These are phyloP conservation scores for Laguncularia racemosa DNA, from an alignment of 345 rosid species.

Conservation along the genomic window DNA sequence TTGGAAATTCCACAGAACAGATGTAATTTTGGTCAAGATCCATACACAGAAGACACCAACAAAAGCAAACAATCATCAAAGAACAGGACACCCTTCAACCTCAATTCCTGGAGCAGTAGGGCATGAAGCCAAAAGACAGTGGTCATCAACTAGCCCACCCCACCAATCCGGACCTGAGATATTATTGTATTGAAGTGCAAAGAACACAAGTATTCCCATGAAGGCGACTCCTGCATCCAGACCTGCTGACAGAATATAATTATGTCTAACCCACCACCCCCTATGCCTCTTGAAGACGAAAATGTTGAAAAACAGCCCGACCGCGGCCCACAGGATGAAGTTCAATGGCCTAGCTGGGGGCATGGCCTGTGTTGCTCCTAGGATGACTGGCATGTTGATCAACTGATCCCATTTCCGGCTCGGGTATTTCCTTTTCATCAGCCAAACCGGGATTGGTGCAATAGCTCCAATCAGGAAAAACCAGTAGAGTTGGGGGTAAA, in stretches of 20 bases:
- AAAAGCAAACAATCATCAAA: constrained; percentile 8
- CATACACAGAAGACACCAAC: no score
- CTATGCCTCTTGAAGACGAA: constrained; percentile 51
- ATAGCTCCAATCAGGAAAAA: constrained; percentile 72
- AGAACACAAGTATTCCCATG: constrained; percentile 55
- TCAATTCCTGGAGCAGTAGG: constrained; percentile 61
- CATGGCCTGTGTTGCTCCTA: constrained; percentile 35
- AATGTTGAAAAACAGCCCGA: constrained; percentile 71
- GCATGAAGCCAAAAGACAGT: constrained; percentile 54
- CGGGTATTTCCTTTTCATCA: constrained; percentile 51
- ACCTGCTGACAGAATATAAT: constrained; percentile 67
- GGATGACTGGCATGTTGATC: constrained; percentile 55
- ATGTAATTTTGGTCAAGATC: no score
- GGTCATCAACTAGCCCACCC: constrained; percentile 49
- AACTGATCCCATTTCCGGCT: constrained; percentile 56
- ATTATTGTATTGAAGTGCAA: constrained; percentile 44
- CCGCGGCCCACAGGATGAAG: constrained; percentile 46
- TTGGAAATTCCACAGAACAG: no score
- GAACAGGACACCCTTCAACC: constrained; percentile 48
- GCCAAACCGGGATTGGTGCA: constrained; percentile 67
- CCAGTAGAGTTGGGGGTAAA: constrained; percentile 59
- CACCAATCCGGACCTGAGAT: constrained; percentile 68
- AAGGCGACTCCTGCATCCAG: constrained; percentile 76
- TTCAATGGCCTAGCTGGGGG: constrained; percentile 67
- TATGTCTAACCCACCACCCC: constrained; percentile 77